Evolutionary conservation across 2,329 filamentous ascomycete species (phyloP).

Genomic region (Neofusicoccum umdonicola): DNA sequence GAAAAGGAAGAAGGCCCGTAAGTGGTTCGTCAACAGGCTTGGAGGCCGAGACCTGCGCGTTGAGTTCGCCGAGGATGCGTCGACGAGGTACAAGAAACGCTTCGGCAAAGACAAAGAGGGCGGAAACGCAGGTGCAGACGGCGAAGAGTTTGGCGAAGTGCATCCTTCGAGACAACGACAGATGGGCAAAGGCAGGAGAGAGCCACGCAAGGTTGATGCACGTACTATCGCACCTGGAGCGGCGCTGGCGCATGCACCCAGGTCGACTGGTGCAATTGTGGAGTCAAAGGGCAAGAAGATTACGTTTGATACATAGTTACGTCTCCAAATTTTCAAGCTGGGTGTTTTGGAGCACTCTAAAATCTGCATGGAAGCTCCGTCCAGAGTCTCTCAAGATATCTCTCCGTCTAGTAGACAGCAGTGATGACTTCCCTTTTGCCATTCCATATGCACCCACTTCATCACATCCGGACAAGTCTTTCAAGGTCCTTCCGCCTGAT

Average conservation of each 20-base stretch:
- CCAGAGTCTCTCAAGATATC: too few relatives aligned
- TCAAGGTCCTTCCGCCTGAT: too few relatives aligned
- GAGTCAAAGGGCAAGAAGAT: conserved; percentile 76
- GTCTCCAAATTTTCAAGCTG: too few relatives aligned
- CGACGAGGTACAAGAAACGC: conserved; percentile 87
- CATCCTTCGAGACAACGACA: conserved; percentile 23
- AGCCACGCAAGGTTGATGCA: conserved; percentile 42
- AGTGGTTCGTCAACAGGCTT: conserved; percentile 83
- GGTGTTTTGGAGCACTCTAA: too few relatives aligned
- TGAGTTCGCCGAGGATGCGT: conserved; percentile 90
- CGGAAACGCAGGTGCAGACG: conserved; percentile 34
- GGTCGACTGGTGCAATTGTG: conserved; percentile 77
- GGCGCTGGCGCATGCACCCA: conserved; percentile 49
- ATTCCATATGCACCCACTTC: too few relatives aligned
- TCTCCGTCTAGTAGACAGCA: too few relatives aligned
- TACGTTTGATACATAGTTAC: conserved; percentile 63
- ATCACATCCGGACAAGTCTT: too few relatives aligned
- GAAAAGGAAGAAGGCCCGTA: conserved; percentile 50
- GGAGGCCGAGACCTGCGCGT: conserved; percentile 78
- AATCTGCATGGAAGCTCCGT: too few relatives aligned
- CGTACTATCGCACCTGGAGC: conserved; percentile 44
- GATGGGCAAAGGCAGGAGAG: conserved; percentile 28
- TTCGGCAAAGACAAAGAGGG: conserved; percentile 55
- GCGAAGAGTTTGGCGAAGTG: conserved; percentile 26
- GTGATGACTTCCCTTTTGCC: too few relatives aligned